These are phyloP conservation scores for Penicillium nucicola DNA, from an alignment of 495 filamentous ascomycete genomes.

Conservation along the genomic window DNA sequence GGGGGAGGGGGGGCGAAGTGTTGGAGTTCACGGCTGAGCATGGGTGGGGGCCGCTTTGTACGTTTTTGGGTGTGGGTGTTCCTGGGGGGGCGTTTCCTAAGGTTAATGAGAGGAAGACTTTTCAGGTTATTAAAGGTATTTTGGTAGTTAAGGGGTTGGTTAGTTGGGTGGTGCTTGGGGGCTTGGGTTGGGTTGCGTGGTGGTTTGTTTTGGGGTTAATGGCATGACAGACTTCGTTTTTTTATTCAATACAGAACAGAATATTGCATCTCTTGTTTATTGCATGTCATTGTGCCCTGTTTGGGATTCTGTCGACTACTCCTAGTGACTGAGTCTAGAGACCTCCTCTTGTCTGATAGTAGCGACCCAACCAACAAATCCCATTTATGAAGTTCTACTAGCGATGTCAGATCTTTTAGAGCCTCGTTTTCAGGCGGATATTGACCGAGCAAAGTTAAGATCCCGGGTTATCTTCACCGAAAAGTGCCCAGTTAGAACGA, in stretches of 20 bases:
- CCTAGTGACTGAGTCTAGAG: too few relatives aligned
- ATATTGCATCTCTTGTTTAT: background rate
- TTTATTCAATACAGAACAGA: background rate
- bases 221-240: background rate
- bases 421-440: too few relatives aligned
- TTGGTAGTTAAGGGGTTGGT: constrained; percentile 8
- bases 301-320: too few relatives aligned
- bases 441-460: too few relatives aligned
- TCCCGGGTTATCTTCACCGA: too few relatives aligned
- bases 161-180: constrained; percentile 6
- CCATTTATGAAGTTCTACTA: too few relatives aligned
- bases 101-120: constrained; percentile 8
- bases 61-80: constrained; percentile 6
- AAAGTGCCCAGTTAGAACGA: too few relatives aligned
- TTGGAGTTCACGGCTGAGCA: constrained; percentile 15
- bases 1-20: background rate
- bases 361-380: too few relatives aligned
- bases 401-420: too few relatives aligned
- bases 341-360: too few relatives aligned
- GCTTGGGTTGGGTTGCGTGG: constrained; percentile 6
- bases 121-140: constrained; percentile 5
- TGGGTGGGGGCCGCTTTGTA: constrained; percentile 14
- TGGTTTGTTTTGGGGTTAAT: background rate
- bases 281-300: background rate
- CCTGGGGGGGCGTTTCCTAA: background rate